Evolutionary conservation across 2,329 filamentous ascomycete genomes (phyloP).

Genomic region (Cladobotryum protrusum): DNA sequence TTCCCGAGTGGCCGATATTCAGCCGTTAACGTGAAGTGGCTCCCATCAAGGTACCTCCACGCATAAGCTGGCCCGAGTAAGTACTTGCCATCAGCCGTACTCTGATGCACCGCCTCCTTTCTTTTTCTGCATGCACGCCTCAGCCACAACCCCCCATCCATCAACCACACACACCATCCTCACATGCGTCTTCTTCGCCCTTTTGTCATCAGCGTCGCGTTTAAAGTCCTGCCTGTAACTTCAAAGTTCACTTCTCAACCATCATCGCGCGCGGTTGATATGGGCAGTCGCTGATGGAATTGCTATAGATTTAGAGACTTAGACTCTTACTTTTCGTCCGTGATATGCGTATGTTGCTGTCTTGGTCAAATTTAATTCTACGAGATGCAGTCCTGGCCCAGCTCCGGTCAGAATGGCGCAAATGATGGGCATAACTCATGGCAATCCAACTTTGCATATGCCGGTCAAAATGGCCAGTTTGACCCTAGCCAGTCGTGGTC

Average conservation of each 20-base stretch:
- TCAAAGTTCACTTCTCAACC: neutral
- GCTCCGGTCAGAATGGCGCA: conserved; percentile 30
- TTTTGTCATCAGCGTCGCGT: neutral
- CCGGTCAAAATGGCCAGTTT: conserved; percentile 30
- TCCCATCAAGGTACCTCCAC: conserved; percentile 17
- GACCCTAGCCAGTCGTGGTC: conserved; percentile 34
- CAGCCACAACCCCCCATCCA: conserved; percentile 13
- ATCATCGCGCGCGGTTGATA: neutral
- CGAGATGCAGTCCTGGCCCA: conserved; percentile 38
- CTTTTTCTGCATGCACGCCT: conserved; percentile 17
- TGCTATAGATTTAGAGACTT: conserved; percentile 22
- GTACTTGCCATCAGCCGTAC: conserved; percentile 16
- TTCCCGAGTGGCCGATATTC: conserved; percentile 6
- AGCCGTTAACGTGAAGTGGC: conserved; percentile 3
- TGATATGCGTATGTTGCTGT: conserved; percentile 17
- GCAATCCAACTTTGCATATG: conserved; percentile 29
- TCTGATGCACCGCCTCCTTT: conserved; percentile 15
- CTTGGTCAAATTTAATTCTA: conserved; percentile 16
- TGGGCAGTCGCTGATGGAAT: conserved; percentile 25
- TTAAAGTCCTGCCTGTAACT: neutral
- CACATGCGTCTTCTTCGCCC: conserved; percentile 1
- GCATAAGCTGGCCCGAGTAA: conserved; percentile 18
- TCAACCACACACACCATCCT: conserved; percentile 12
- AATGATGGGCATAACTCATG: conserved; percentile 29
- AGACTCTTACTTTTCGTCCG: conserved; percentile 11